These are phyloP conservation scores for Aspergillus sp. DNA, from an alignment of 2,329 filamentous ascomycete genomes.

Conservation along the genomic window DNA sequence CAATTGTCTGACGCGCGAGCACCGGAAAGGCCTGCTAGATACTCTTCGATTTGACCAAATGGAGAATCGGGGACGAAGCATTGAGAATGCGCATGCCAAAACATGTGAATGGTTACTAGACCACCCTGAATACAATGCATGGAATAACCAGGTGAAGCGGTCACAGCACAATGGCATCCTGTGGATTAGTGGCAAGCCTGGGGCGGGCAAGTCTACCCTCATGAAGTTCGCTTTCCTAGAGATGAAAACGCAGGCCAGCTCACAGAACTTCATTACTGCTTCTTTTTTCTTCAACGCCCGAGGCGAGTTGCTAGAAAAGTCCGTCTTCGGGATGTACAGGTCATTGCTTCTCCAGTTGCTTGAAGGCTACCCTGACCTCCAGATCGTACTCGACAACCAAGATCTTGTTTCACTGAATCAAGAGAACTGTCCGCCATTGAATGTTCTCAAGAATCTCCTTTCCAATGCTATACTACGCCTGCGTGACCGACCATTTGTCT, in stretches of 20 bases:
- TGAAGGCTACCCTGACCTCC: slow-evolving; percentile 20
- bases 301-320: slow-evolving; percentile 24
- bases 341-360: slow-evolving; percentile 30
- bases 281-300: slow-evolving; percentile 34
- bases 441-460: slow-evolving; percentile 22
- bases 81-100: slow-evolving; percentile 37
- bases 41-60: slow-evolving; percentile 38
- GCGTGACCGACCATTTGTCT: slow-evolving; percentile 21
- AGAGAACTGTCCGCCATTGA: slow-evolving; percentile 21
- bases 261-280: slow-evolving; percentile 24
- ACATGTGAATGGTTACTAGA: slow-evolving; percentile 48
- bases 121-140: slow-evolving; percentile 36
- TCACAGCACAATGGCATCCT: slow-evolving; percentile 31
- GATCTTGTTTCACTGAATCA: not conserved
- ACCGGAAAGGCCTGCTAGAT: not conserved
- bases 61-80: slow-evolving; percentile 37
- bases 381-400: slow-evolving; percentile 3
- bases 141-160: slow-evolving; percentile 33
- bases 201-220: slow-evolving; percentile 40
- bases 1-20: not conserved
- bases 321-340: slow-evolving; percentile 27
- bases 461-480: slow-evolving; percentile 12
- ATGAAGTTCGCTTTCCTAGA: slow-evolving; percentile 33
- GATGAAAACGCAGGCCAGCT: slow-evolving; percentile 32
- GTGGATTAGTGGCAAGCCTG: slow-evolving; percentile 43